phyloP scores from a whole-genome alignment of 1,284 basidiomycete species.

The Anthracocystis walkeri region DNA sequence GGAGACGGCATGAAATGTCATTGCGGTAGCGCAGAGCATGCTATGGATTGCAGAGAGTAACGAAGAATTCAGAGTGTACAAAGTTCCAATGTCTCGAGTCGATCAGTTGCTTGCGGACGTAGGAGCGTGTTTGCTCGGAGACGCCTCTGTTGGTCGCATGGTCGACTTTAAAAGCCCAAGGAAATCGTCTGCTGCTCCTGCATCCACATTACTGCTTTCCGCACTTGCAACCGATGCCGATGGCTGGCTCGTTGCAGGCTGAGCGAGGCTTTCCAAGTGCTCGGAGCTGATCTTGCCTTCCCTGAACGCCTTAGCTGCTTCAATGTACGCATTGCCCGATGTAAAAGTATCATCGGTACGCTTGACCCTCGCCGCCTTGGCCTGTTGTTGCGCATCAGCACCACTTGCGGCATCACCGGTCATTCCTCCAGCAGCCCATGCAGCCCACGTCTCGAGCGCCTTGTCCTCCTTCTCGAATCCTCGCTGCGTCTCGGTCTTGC shows the following conservation, averaged over 20 bases:
- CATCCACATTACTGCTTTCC: neutral
- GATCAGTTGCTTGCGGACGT: neutral
- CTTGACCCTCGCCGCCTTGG: constrained; percentile 43
- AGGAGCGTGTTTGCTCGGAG: constrained; percentile 12
- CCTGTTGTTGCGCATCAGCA: constrained; percentile 32
- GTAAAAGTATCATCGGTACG: constrained; percentile 51
- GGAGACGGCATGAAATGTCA: neutral
- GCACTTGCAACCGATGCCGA: neutral
- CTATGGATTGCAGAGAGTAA: neutral
- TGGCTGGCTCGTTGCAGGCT: neutral
- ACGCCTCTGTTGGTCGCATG: constrained; percentile 21
- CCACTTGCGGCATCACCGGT: constrained; percentile 17
- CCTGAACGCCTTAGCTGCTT: constrained; percentile 50
- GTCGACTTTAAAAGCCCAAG: constrained; percentile 33
- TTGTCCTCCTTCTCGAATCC: constrained; percentile 61
- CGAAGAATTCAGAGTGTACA: neutral
- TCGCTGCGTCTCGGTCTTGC: constrained; percentile 66
- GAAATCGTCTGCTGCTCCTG: constrained; percentile 35
- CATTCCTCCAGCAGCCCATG: constrained; percentile 34
- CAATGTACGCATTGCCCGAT: constrained; percentile 45
- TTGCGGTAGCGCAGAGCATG: neutral
- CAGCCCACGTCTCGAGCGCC: constrained; percentile 60
- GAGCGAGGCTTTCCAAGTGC: constrained; percentile 16
- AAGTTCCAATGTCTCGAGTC: neutral
- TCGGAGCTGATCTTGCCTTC: constrained; percentile 32